Evolutionary conservation across 306 rosid genomes (phyloP).

Genomic region (Senna siamea): DNA sequence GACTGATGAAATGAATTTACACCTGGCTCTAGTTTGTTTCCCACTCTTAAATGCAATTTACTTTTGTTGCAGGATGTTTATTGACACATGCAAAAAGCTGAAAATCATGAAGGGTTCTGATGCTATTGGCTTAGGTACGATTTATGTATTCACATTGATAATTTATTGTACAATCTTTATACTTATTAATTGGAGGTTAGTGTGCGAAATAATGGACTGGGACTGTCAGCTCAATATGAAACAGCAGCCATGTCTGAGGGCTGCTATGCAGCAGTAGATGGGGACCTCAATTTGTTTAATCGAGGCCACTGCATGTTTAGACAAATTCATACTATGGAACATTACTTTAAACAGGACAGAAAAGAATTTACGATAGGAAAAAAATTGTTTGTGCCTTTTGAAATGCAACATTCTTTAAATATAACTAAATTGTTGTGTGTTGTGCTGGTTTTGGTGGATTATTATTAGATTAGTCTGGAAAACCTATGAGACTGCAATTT

Average conservation of each 20-base stretch:
- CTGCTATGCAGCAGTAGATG: conserved; percentile 13
- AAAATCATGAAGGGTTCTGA: conserved; percentile 59
- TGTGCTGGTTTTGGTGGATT: neutral
- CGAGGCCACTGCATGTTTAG: conserved; percentile 1
- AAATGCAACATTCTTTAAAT: conserved; percentile 7
- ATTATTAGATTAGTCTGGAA: conserved; percentile 8
- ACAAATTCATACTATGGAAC: conserved; percentile 20
- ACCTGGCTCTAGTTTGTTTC: conserved; percentile 18
- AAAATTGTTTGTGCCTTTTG: neutral
- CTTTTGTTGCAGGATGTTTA: conserved; percentile 56
- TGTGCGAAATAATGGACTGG: conserved; percentile 14
- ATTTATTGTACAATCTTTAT: conserved; percentile 2
- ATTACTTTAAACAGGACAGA: conserved; percentile 2
- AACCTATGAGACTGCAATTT: neutral
- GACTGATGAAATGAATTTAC: conserved; percentile 1
- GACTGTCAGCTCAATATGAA: conserved; percentile 5
- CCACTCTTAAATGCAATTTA: conserved; percentile 21
- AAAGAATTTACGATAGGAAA: neutral
- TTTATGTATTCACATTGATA: conserved; percentile 32
- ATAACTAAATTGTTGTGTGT: conserved; percentile 23
- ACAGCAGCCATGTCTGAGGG: neutral
- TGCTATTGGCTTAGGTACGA: conserved; percentile 66
- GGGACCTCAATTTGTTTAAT: conserved; percentile 17
- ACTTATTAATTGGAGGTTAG: conserved; percentile 4
- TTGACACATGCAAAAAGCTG: conserved; percentile 51